These are phyloP conservation scores for Phytophthora idaei DNA, from an alignment of 352 stramenopile species.

Conservation along the genomic window DNA sequence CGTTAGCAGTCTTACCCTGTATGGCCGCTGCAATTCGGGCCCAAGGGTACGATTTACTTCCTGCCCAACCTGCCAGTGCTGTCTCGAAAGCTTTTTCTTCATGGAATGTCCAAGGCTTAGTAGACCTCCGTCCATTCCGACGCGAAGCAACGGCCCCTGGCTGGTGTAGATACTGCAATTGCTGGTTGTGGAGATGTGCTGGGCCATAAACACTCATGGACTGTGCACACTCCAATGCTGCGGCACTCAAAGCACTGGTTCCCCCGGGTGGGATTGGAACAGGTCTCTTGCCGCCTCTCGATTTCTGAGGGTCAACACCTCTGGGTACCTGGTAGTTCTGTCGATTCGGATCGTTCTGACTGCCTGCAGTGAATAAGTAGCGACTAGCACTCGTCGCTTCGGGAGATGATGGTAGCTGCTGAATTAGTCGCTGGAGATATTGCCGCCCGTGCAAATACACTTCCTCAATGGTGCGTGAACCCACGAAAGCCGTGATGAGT, in stretches of 20 bases:
- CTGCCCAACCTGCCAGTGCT: constrained; percentile 64
- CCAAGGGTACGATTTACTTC: constrained; percentile 76
- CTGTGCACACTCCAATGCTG: constrained; percentile 38
- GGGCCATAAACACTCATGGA: constrained; percentile 24
- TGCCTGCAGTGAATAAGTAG: constrained; percentile 28
- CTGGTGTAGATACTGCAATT: constrained; percentile 20
- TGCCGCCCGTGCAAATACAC: constrained; percentile 68
- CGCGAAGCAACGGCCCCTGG: constrained; percentile 17
- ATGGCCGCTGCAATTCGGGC: constrained; percentile 71
- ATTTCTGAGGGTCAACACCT: background rate
- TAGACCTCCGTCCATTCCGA: constrained; percentile 40
- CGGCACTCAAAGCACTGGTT: constrained; percentile 25
- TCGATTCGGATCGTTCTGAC: constrained; percentile 38
- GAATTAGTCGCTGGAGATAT: constrained; percentile 80
- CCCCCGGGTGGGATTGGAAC: constrained; percentile 1
- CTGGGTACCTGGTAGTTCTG: constrained; percentile 31
- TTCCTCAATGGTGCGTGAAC: constrained; percentile 69
- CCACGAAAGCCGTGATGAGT: constrained; percentile 75
- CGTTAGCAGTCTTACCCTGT: constrained; percentile 76
- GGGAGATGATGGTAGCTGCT: constrained; percentile 38
- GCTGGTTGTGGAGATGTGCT: constrained; percentile 21
- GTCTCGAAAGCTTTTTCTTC: constrained; percentile 86
- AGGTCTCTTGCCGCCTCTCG: constrained; percentile 17
- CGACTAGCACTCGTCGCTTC: constrained; percentile 16
- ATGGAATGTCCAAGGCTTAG: constrained; percentile 79